Evolutionary conservation across 139 green algal species (phyloP).

Genomic region (Parachlorella kessleri): DNA sequence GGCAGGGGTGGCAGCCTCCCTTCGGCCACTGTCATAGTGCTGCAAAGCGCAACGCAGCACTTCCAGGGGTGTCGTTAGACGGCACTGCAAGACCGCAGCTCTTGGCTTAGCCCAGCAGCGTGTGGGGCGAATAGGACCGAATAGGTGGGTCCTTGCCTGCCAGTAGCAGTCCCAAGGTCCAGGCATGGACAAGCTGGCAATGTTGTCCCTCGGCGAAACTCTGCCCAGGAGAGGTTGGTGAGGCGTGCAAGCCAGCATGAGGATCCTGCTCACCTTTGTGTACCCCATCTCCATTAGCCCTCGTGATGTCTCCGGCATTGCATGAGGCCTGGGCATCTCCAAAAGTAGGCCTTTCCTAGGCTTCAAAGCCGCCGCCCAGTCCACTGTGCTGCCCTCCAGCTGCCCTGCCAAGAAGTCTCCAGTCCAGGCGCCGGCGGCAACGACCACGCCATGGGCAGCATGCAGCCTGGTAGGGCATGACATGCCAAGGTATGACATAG

Average conservation of each 20-base stretch:
- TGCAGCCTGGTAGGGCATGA: conserved; percentile 5
- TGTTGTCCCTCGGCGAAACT: neutral
- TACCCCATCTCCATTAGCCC: conserved; percentile 85
- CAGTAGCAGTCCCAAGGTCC: neutral
- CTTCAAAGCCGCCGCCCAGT: conserved; percentile 54
- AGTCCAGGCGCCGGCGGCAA: conserved; percentile 74
- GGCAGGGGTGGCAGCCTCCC: neutral
- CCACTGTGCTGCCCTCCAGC: neutral
- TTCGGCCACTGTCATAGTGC: neutral
- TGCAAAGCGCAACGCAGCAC: neutral
- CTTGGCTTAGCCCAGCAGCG: neutral
- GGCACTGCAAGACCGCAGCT: neutral
- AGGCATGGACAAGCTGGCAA: neutral
- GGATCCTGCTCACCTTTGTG: conserved; percentile 36
- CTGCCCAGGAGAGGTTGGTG: neutral
- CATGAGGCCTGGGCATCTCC: conserved; percentile 48
- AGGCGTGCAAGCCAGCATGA: neutral
- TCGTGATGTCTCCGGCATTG: conserved; percentile 47
- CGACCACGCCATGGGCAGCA: conserved; percentile 46
- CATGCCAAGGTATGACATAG: neutral
- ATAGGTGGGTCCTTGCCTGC: neutral
- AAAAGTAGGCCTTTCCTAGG: conserved; percentile 69
- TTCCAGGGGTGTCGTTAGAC: neutral
- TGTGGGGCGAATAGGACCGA: neutral
- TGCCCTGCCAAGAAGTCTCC: conserved; percentile 28